These are phyloP conservation scores for Yarrowia sp. DNA, from an alignment of 805 yeast genomes.

Conservation along the genomic window DNA sequence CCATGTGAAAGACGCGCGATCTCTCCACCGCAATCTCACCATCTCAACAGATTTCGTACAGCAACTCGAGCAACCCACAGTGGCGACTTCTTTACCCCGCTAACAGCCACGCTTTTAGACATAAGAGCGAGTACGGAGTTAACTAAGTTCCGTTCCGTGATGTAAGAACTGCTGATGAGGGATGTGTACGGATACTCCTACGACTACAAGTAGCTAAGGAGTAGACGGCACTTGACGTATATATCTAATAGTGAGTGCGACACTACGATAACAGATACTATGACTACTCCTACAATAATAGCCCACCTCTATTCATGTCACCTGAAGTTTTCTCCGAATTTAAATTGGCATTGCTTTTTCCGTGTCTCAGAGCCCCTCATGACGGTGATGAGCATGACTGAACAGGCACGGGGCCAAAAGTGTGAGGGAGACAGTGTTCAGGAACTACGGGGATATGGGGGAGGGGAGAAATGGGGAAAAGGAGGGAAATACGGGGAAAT, in stretches of 20 bases:
- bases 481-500: neutral
- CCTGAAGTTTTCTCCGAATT: neutral
- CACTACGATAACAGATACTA: too few relatives aligned
- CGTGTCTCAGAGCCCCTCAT: constrained; percentile 15
- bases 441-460: constrained; percentile 1
- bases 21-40: neutral
- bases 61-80: neutral
- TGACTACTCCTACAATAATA: too few relatives aligned
- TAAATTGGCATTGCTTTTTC: neutral
- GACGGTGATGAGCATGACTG: constrained; percentile 14
- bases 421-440: neutral
- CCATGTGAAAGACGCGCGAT: constrained; percentile 4
- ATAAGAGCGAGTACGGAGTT: neutral
- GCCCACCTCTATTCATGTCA: neutral
- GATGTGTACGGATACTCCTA: too few relatives aligned
- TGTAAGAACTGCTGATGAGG: neutral
- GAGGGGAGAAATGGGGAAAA: too few relatives aligned
- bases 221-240: too few relatives aligned
- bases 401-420: constrained; percentile 7
- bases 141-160: neutral
- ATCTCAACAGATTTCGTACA: neutral
- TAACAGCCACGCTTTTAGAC: constrained; percentile 2
- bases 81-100: neutral
- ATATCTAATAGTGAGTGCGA: too few relatives aligned
- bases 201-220: neutral